These are phyloP conservation scores for Ceratocystis huliohia DNA, from an alignment of 2,329 filamentous ascomycete species.

Conservation along the genomic window DNA sequence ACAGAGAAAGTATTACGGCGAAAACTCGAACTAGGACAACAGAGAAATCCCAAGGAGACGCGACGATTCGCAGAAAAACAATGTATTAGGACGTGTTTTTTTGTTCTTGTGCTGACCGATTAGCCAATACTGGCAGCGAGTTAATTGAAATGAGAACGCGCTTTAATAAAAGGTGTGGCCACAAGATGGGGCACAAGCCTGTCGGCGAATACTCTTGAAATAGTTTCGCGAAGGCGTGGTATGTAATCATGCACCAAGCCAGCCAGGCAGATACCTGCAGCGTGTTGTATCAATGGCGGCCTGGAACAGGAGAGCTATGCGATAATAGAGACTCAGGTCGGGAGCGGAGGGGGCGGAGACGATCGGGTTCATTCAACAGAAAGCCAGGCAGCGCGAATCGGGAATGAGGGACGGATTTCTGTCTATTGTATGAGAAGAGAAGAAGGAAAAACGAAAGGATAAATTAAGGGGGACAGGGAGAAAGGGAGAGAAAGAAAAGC, in stretches of 20 bases:
- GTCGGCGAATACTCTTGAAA: not conserved
- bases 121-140: not conserved
- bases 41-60: not conserved
- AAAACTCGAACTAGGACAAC: not conserved
- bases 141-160: not conserved
- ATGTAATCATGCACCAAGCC: not conserved
- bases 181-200: not conserved
- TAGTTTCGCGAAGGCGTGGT: not conserved
- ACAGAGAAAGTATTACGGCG: not conserved
- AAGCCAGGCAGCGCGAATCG: slow-evolving; percentile 3
- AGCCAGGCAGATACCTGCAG: not conserved
- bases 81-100: not conserved
- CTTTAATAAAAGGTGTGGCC: not conserved
- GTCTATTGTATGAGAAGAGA: not conserved
- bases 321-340: not conserved
- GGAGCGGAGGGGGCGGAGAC: not conserved
- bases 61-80: not conserved
- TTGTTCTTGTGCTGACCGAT: not conserved
- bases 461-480: slow-evolving; percentile 3
- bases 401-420: not conserved
- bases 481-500: not conserved
- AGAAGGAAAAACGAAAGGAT: not conserved
- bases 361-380: slow-evolving; percentile 1
- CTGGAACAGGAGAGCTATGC: not conserved
- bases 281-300: not conserved